These are phyloP conservation scores for Thielaviopsis euricoi DNA, from an alignment of 2,329 filamentous ascomycete genomes.

Conservation along the genomic window DNA sequence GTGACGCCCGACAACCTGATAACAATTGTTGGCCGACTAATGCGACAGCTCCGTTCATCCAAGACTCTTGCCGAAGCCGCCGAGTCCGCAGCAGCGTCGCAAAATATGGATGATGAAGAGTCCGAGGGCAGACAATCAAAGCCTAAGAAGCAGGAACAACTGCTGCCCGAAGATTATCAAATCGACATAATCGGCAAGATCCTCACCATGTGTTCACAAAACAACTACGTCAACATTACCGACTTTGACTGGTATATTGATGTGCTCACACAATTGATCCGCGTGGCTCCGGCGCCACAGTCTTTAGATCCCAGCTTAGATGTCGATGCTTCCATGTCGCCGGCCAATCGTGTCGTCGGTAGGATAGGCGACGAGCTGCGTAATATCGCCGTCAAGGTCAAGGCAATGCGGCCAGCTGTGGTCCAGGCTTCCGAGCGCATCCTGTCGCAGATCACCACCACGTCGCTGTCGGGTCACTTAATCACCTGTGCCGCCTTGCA, in stretches of 20 bases:
- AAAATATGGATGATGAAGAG: slow-evolving; percentile 9
- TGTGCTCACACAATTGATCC: slow-evolving; percentile 69
- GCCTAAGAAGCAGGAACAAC: slow-evolving; percentile 21
- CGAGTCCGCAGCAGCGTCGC: not conserved
- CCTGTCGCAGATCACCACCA: slow-evolving; percentile 37
- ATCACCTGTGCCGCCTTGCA: slow-evolving; percentile 51
- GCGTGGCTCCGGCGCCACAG: slow-evolving; percentile 42
- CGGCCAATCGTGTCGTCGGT: slow-evolving; percentile 6
- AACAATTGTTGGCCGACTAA: slow-evolving; percentile 67
- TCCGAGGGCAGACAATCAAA: not conserved
- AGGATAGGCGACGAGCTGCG: slow-evolving; percentile 72
- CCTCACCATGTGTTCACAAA: slow-evolving; percentile 73
- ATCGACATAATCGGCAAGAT: slow-evolving; percentile 69
- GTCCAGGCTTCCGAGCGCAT: slow-evolving; percentile 71
- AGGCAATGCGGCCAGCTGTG: slow-evolving; percentile 63
- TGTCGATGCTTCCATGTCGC: slow-evolving; percentile 16
- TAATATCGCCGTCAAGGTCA: slow-evolving; percentile 83
- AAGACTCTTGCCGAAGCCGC: slow-evolving; percentile 11
- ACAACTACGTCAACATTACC: slow-evolving; percentile 68
- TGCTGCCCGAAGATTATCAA: slow-evolving; percentile 73
- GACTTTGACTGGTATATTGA: slow-evolving; percentile 99
- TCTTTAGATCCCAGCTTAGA: slow-evolving; percentile 18
- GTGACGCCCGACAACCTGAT: slow-evolving; percentile 75
- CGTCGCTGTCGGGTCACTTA: slow-evolving; percentile 36
- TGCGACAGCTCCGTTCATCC: slow-evolving; percentile 66